Percentiles rank a stretch among this genome's conserved stretches.
Conservation (phyloP, 257 asterid genomes). For the Apocynum venetum region DNA sequence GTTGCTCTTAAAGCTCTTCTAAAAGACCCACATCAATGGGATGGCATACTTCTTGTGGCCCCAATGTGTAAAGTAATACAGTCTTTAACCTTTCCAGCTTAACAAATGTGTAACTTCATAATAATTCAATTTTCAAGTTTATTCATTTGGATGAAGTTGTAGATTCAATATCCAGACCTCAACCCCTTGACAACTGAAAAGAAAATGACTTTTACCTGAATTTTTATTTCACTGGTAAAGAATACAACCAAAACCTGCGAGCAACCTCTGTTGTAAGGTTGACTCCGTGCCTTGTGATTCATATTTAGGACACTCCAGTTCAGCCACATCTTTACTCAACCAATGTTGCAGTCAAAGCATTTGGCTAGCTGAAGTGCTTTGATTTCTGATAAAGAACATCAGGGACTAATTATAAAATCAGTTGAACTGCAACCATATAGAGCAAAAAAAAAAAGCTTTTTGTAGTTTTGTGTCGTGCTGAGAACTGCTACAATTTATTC, state of each 20-base stretch:
- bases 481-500: background rate
- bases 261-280: too few relatives aligned
- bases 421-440: background rate
- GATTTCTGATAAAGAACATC: background rate
- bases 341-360: too few relatives aligned
- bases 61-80: slow-evolving; percentile 88
- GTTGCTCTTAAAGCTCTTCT: slow-evolving; percentile 80
- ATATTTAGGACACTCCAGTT: too few relatives aligned
- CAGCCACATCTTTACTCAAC: too few relatives aligned
- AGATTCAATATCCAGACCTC: background rate
- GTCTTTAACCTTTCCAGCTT: slow-evolving; percentile 1
- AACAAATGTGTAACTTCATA: background rate
- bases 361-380: background rate
- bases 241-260: too few relatives aligned
- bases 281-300: too few relatives aligned
- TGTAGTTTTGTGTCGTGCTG: background rate
- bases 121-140: background rate
- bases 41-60: slow-evolving; percentile 88
- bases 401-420: background rate
- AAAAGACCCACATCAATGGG: slow-evolving; percentile 70
- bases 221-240: background rate
- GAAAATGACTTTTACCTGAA: background rate
- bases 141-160: background rate
- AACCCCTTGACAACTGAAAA: background rate
- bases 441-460: background rate